A percentile compares a stretch with the other conserved stretches of the same genome.
Conservation (phyloP, 495 filamentous ascomycete genomes). For the Penicillium flavigenum region DNA sequence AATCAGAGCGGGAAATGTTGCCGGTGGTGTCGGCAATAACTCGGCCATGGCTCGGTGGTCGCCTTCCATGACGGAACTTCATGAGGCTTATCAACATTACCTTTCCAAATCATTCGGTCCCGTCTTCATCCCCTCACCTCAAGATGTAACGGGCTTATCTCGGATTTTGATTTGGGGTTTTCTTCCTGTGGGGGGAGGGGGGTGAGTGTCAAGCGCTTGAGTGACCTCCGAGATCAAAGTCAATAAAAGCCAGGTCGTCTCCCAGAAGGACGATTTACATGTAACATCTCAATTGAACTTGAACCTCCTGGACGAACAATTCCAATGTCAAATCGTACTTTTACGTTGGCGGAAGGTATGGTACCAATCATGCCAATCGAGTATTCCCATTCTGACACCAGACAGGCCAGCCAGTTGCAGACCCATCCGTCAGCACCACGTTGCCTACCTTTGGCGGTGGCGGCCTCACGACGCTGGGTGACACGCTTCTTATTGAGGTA, state of each 20-base stretch:
- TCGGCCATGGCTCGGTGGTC: background rate
- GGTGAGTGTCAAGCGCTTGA: background rate
- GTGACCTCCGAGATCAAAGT: background rate
- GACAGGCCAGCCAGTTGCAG: constrained; percentile 28
- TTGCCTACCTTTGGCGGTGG: constrained; percentile 32
- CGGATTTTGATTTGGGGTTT: background rate
- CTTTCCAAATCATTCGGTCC: background rate
- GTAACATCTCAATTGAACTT: background rate
- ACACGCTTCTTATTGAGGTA: constrained; percentile 28
- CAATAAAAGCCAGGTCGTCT: background rate
- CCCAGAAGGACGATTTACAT: background rate
- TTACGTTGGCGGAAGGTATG: constrained; percentile 29
- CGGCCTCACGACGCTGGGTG: constrained; percentile 26
- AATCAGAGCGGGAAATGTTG: no score
- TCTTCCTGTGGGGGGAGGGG: background rate
- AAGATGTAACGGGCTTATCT: background rate
- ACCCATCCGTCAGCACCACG: constrained; percentile 30
- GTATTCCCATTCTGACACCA: constrained; percentile 10
- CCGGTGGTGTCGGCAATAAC: background rate
- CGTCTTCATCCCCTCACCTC: background rate
- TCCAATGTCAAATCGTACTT: constrained; percentile 20
- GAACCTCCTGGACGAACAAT: background rate
- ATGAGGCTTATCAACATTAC: no score
- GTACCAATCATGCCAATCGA: background rate
- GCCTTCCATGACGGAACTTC: no score